phyloP scores from a whole-genome alignment of 73 alveolate species.

The Halteria grandinella region DNA sequence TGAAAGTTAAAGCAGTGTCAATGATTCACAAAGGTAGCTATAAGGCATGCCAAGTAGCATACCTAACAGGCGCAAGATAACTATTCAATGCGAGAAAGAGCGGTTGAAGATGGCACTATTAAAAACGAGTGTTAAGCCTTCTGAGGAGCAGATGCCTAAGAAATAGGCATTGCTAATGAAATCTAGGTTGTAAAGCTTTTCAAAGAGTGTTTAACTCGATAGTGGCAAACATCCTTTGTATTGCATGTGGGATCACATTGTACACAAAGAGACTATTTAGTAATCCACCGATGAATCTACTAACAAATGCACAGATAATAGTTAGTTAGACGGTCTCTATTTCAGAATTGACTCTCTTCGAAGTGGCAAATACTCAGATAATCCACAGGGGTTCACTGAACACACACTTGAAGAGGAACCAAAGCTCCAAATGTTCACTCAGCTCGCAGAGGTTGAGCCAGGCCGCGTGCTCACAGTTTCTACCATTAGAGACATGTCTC shows the following conservation, averaged over 20 bases:
- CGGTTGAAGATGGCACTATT: not conserved
- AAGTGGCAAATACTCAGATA: not conserved
- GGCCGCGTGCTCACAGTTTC: not conserved
- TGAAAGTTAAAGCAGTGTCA: not conserved
- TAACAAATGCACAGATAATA: no score
- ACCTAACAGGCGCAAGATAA: not conserved
- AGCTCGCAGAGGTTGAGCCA: not conserved
- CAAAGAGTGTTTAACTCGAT: no score
- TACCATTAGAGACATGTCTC: constrained; percentile 31
- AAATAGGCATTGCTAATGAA: no score
- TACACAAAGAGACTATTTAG: no score
- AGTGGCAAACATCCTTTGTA: no score
- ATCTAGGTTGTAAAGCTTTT: no score
- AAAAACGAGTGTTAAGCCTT: constrained; percentile 12
- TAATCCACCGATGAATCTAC: no score
- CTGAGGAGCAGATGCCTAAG: no score
- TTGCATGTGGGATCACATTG: no score
- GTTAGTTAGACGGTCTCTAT: not conserved
- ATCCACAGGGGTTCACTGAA: not conserved
- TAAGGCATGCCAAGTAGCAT: not conserved
- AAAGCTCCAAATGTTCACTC: constrained; percentile 10
- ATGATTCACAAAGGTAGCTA: not conserved
- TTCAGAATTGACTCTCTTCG: not conserved
- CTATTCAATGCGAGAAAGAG: not conserved
- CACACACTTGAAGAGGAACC: not conserved